Evolutionary conservation across 225 moss, liverwort and hornwort genomes (phyloP), one percentile per base, ranked within the genome.

Genomic region (Asterella californica): DNA sequence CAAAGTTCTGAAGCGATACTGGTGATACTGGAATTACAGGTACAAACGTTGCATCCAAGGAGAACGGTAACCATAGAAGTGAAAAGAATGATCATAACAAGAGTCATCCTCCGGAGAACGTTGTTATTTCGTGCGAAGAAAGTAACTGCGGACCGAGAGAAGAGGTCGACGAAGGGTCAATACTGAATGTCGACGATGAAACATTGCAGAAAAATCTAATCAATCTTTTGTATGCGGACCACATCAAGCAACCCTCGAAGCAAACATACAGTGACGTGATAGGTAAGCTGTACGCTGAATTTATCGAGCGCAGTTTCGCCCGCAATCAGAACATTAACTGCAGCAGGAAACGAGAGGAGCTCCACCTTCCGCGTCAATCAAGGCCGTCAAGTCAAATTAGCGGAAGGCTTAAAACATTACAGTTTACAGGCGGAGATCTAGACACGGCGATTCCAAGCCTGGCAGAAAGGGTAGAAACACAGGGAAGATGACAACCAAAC

Each of bases 151-250:
- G 46, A 46, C 24, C 70, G 45, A n/a, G 24, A 17, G 15, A 22
- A 5, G 10, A 69, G 45, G 17, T 1, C 10, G 34, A 0, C 38
- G 38, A 25, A 8, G 25, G 11, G 42, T 70, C 70, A 24, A 47
- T 25, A 2, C 0, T 25, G 11, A 21, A n/a, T 46, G 45, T 47
- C 9, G 46, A 70, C 7, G 46, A 70, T 46, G 70, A 25, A 46
- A 70, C 25, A 10, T 24, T 70, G 24, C 70, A 70, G 10, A 25
- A 37, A 47, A 70, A 70, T 46, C 45, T 70, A 9, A 70, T 70
- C 25, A 70, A 45, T 70, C 70, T 70, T 24, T n/a, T 70, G 70
- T 70, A 70, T 70, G 70, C 70, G 10, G 70, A 70, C 24, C 37
- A 45, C 46, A 45, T 70, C n/a, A 70, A 47, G 46, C 63, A 63